These are phyloP conservation scores for Russula sp. DNA, from an alignment of 768 basidiomycete species.

Conservation along the genomic window DNA sequence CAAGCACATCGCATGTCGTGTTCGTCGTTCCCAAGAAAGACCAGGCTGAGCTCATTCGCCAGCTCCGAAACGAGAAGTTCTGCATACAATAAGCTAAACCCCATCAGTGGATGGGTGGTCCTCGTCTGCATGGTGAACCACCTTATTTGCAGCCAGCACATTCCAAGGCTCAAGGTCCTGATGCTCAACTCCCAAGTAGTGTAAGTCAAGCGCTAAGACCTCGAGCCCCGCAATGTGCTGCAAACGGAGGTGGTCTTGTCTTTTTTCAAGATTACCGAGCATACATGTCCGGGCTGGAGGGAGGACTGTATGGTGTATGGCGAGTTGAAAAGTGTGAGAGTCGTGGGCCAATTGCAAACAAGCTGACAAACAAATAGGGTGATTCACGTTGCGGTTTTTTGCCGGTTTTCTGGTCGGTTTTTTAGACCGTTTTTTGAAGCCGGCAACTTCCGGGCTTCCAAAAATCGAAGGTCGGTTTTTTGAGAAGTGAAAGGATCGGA, in stretches of 20 bases:
- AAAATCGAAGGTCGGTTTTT: too few relatives aligned
- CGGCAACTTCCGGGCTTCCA: too few relatives aligned
- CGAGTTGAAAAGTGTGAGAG: not conserved
- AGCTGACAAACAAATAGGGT: too few relatives aligned
- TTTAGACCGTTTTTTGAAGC: too few relatives aligned
- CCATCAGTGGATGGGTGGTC: not conserved
- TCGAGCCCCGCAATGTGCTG: not conserved
- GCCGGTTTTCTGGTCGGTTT: too few relatives aligned
- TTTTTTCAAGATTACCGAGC: not conserved
- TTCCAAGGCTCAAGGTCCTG: too few relatives aligned
- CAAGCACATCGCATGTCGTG: not conserved
- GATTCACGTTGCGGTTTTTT: too few relatives aligned
- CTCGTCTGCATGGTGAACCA: not conserved
- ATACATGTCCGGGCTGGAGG: not conserved
- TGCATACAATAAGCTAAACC: not conserved
- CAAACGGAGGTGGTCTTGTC: not conserved
- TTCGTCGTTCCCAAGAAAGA: not conserved
- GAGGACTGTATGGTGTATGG: too few relatives aligned
- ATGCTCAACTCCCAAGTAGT: too few relatives aligned
- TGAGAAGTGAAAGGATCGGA: too few relatives aligned
- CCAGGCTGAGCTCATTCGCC: not conserved
- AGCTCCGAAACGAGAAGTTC: not conserved
- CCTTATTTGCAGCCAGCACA: too few relatives aligned
- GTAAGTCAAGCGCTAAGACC: not conserved
- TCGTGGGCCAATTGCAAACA: too few relatives aligned